Conservation (phyloP, 345 rosid genomes). For the Capsella bursapastoris region DNA sequence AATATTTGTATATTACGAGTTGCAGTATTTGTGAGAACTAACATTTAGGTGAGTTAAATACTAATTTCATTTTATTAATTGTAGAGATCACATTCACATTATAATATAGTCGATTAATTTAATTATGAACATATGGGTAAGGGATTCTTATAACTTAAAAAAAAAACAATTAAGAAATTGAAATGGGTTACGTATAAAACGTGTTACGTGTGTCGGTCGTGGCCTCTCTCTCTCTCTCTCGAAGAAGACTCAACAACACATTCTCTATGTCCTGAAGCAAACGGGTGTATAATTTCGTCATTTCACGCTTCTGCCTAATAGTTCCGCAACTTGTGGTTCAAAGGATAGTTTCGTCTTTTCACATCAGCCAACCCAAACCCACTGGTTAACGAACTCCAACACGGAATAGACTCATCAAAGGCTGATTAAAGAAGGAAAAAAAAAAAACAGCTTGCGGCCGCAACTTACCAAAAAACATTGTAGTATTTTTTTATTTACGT, state of each 20-base stretch:
- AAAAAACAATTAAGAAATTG: not conserved
- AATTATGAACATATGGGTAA: not conserved
- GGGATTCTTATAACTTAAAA: not conserved
- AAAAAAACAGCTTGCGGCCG: slow-evolving; percentile 36
- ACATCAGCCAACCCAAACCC: not conserved
- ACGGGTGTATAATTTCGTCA: slow-evolving; percentile 21
- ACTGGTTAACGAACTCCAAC: slow-evolving; percentile 32
- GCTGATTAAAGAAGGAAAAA: not conserved
- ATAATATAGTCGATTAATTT: too few species aligned
- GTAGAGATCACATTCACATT: too few species aligned
- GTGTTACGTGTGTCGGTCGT: slow-evolving; percentile 35
- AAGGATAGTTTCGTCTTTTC: slow-evolving; percentile 19
- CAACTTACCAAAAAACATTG: slow-evolving; percentile 6
- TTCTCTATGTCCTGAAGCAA: not conserved
- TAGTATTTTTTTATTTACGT: slow-evolving; percentile 29
- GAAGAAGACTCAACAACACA: not conserved
- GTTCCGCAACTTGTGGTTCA: not conserved
- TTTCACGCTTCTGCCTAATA: not conserved
- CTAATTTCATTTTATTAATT: too few species aligned
- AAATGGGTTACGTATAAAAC: slow-evolving; percentile 23
- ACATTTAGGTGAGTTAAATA: too few species aligned
- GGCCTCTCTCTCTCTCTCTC: not conserved
- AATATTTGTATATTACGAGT: too few species aligned
- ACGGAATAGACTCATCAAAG: slow-evolving; percentile 36
- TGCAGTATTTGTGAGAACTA: too few species aligned